Base-by-base conservation (phyloP, 257 asterid species). In the Mentha longifolia region DNA sequence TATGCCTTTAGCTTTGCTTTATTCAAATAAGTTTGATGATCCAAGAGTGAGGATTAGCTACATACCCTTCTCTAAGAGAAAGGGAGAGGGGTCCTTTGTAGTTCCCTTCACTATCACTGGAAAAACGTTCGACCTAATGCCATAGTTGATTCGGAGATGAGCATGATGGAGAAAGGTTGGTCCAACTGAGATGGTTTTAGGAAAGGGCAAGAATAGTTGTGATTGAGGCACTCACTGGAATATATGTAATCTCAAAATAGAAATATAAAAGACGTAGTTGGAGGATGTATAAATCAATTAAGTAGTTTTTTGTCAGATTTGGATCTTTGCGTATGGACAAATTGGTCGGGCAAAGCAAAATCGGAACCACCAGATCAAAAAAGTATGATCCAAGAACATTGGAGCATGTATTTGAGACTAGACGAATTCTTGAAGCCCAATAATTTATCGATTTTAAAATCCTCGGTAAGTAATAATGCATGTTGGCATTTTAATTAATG, bases 121-220 rank as follows among this genome's bases (percentile, higher is more conserved):
- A 84, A 80, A n/a, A 95, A 95, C 37, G 85, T 81, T 68, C 93
- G 90, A n/a, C 99, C 99, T 7, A 95, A 92, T 2, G 92, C 98
- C 97, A 95, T 95, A 19, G 85, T 86, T 71, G 99, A 95, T 33
- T 88, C 91, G 3, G 95, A 87, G 75, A 95, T 92, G 57, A 95
- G 80, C 73, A 95, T 86, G 61, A 92, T 89, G 51, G 91, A 84
- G 61, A 95, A 79, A 42, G 99, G 99, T 78, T 89, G 96, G 52
- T 89, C 99, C 77, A 95, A 63, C 82, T 95, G 99, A 66, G 99
- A 98, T 66, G 99, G 98, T 70, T 92, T 95, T 45, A 92, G 78
- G 74, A 92, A 95, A 56, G 99, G 99, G 69, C 89, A 98, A 55
- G 99, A 92, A 81, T 84, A 87, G 70, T n/a, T n/a, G 13, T 35